Evolutionary conservation across 176 grass and related monocot genomes (phyloP), one percentile per base, ranked within the genome.

Genomic region (Eleusine coracana): DNA sequence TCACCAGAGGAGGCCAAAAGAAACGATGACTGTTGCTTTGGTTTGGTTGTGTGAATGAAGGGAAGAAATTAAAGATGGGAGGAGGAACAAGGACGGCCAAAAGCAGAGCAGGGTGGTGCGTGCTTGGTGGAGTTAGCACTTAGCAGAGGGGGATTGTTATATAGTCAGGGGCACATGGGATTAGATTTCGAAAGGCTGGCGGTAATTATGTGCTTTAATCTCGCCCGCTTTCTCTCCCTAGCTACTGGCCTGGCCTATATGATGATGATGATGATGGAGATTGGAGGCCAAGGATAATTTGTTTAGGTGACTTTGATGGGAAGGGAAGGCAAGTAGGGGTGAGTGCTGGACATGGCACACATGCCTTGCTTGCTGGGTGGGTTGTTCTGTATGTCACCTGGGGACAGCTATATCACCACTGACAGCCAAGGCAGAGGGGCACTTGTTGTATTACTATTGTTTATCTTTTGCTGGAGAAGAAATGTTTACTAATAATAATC

Each of bases 301-400:
- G 67, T 82, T 77, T 34, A 17, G 63, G 63, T 90, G 74, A 12
- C 80, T 83, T 83, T 83, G 79, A 68, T 69, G 31, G 83, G 29
- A 90, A 83, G 82, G 27, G 40, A 71, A 45, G 58, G 58, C 1
- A 59, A 15, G 0, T 3, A 54, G 15, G 13, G 20, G 77, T 67
- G 75, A 36, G 29, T 68, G 77, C 21, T 55, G 79, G 83, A 83
- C 88, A 86, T 37, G 79, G 58, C 70, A 86, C 88, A 78, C 88
- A 90, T 90, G 79, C 80, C 88, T 90, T 90, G 88, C 84, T 90
- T 83, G 79, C 79, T 63, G 5, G 34, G 84, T 86, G 88, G 40
- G 21, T 73, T 78, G 25, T 45, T 82, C 39, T 28, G 7, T 23
- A 70, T 78, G 73, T 71, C 83, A 67, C 87, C 83, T 79, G 69